Base-by-base conservation (phyloP, 441 rosid species). In the Adansonia gregorii region DNA sequence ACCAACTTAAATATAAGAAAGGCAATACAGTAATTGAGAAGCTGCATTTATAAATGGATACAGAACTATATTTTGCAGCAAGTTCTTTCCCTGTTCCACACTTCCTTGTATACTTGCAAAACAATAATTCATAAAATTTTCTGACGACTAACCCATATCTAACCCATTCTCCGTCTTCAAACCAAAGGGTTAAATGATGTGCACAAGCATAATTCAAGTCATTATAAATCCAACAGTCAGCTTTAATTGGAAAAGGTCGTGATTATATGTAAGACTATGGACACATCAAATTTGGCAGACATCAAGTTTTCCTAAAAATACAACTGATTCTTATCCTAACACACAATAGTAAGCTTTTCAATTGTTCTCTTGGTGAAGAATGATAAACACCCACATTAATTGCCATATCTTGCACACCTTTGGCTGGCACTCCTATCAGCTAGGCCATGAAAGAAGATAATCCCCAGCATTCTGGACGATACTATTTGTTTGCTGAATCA, bases 261-360 rank as follows among this genome's bases (percentile, higher is more conserved):
- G 9, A 35, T 71, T 58, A 71, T 35, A 64, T 9, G 49, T n/a
- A n/a, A 71, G 54, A 72, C 17, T 17, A 72, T 8, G 4, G 1
- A 55, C n/a, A 52, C 39, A 35, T 31, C 46, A 71, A 52, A 17
- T 27, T 31, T 54, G 48, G 63, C 48, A 71, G 49, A 71, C 2
- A 35, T 54, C 9, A 55, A 54, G 71, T 55, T 54, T 54, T 72
- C 64, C 64, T 4, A 54, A 35, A 64, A 52, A 71, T 49, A 15
- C 6, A 31, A 64, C 10, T 31, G 46, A 64, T 14, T 64, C 10
- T 2, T 39, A 39, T 12, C 35, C 35, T 4, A 52, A 3, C 1
- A 3, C 31, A 15, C 74, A 14, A 52, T 24, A n/a, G n/a, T 24
- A 52, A 54, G 35, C n/a, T 5, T 52, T 15, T 52, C 61, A n/a